phyloP scores from a whole-genome alignment of 352 stramenopile genomes.

The Pythium aristosporum region DNA sequence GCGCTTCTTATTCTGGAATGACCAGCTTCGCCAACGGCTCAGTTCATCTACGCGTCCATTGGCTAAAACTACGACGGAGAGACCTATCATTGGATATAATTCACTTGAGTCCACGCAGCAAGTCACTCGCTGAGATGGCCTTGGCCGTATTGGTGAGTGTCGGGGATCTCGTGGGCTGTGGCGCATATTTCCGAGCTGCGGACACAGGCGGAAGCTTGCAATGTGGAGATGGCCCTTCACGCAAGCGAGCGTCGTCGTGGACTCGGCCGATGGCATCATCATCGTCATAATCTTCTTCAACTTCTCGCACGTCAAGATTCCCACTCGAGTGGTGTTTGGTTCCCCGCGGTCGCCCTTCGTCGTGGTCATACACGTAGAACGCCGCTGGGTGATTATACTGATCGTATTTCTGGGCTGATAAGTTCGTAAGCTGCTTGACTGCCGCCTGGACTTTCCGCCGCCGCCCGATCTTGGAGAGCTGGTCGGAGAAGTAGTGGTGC shows the following conservation, averaged over 20 bases:
- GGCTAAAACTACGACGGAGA: constrained; percentile 11
- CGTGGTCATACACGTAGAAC: constrained; percentile 25
- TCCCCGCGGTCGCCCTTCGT: background rate
- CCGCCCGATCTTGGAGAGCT: constrained; percentile 55
- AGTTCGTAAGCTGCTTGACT: constrained; percentile 26
- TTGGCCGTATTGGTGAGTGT: constrained; percentile 45
- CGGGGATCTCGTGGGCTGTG: constrained; percentile 21
- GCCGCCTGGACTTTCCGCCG: constrained; percentile 42
- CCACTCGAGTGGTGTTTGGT: background rate
- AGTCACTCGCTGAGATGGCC: constrained; percentile 40
- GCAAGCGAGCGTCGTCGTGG: background rate
- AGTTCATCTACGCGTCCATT: constrained; percentile 11
- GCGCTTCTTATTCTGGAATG: background rate
- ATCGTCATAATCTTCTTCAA: constrained; percentile 1
- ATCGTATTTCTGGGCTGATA: constrained; percentile 10
- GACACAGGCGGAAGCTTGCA: constrained; percentile 10
- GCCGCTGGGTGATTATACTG: background rate
- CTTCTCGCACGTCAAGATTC: background rate
- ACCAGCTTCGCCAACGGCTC: background rate
- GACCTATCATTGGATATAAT: constrained; percentile 24
- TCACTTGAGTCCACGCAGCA: constrained; percentile 28
- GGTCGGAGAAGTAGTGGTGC: constrained; percentile 47
- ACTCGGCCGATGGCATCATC: background rate
- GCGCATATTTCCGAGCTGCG: constrained; percentile 10
- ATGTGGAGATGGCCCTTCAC: background rate